Evolutionary conservation across 163 green algal genomes (phyloP), one percentile per base, ranked within the genome.

Genomic region (Volvox carteri): DNA sequence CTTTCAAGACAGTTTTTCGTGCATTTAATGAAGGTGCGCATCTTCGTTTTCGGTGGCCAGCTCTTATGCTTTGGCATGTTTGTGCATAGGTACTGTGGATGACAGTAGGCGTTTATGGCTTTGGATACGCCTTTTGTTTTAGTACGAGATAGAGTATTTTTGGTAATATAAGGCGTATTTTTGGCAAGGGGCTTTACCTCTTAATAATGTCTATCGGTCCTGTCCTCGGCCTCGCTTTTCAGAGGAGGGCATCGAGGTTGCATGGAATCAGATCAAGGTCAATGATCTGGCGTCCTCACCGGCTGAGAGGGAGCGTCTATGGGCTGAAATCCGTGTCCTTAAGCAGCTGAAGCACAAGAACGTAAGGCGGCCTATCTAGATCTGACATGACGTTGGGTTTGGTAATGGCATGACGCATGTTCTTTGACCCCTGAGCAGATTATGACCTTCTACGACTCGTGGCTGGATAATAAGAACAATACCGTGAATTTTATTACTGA

Each of bases 401-500:
- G n/a, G n/a, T n/a, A n/a, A n/a, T n/a, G n/a, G n/a, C n/a, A n/a
- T n/a, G n/a, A n/a, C n/a, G n/a, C n/a, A n/a, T n/a, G n/a, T n/a
- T n/a, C n/a, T n/a, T n/a, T n/a, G n/a, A n/a, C n/a, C n/a, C n/a
- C 11, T 14, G 6, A 18, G 41, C 58, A 98, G 92, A 99, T 99
- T 90, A 99, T 99, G 95, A 98, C 95, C 65, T 98, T 99, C 78
- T 98, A 97, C 85, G 97, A 99, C 91, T 98, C 93, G 21, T 99
- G 98, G 97, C 90, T 99, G 58, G 97, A 99, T 80, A 73, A 95
- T 54, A 97, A 98, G 90, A 97, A 95, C 58, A 86, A 95, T 78
- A 97, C 93, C 2, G 96, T 99, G 84, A 99, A 99, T 93, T 99
- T 99, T 93, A 99, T 99, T 92, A 99, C 98, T 12, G 98, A 99